These are phyloP conservation scores for Elsinoe perseae DNA, from an alignment of 2,329 filamentous ascomycete genomes.

Conservation along the genomic window DNA sequence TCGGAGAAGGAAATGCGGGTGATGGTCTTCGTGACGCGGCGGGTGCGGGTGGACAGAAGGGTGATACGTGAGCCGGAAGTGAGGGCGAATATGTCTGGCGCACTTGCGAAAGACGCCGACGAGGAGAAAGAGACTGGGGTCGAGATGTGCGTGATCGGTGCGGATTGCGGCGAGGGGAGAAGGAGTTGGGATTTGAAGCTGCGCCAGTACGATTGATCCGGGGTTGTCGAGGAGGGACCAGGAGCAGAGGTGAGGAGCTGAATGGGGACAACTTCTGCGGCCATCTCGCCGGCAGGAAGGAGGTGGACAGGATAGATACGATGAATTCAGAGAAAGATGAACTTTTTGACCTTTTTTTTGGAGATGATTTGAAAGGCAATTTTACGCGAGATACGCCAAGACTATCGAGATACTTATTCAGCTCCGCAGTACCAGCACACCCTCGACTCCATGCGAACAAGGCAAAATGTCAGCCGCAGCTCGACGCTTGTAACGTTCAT, in stretches of 20 bases:
- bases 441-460: not conserved
- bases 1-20: constrained; percentile 74
- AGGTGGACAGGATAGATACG: not conserved
- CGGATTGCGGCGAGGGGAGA: constrained; percentile 82
- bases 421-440: not conserved
- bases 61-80: constrained; percentile 92
- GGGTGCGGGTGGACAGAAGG: constrained; percentile 84
- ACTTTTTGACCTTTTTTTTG: constrained; percentile 4
- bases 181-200: constrained; percentile 87
- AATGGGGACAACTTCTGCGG: constrained; percentile 73
- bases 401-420: not conserved
- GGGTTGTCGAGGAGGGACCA: constrained; percentile 73
- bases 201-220: constrained; percentile 94
- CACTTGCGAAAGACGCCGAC: constrained; percentile 34
- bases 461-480: not conserved
- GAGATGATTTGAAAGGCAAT: not conserved
- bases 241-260: constrained; percentile 74
- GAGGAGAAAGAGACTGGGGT: constrained; percentile 49
- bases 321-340: not conserved
- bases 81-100: constrained; percentile 69
- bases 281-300: constrained; percentile 49
- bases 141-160: constrained; percentile 84
- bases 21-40: constrained; percentile 89
- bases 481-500: not conserved
- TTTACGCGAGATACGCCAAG: not conserved